Conservation (phyloP, 2,329 filamentous ascomycete genomes). For the Calonectria fujianensis region DNA sequence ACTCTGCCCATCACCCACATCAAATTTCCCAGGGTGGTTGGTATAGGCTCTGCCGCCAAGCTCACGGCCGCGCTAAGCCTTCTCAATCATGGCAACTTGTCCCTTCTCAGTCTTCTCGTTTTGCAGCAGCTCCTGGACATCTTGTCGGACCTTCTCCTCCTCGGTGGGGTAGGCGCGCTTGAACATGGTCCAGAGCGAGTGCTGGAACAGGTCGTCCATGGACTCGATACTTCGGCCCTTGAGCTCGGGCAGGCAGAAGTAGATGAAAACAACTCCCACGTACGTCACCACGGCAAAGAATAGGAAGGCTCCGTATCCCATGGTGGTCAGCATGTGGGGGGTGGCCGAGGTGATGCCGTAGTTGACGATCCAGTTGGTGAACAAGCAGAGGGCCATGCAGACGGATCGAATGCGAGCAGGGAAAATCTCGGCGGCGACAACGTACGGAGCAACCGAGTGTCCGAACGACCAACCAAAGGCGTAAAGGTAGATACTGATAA, state of each 20-base stretch:
- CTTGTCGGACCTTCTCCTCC: slow-evolving; percentile 38
- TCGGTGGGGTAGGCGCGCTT: slow-evolving; percentile 36
- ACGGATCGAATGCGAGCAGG: slow-evolving; percentile 49
- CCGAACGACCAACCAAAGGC: slow-evolving; percentile 49
- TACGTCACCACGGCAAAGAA: slow-evolving; percentile 44
- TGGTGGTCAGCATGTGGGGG: slow-evolving; percentile 47
- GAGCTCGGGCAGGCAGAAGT: slow-evolving; percentile 37
- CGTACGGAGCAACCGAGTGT: slow-evolving; percentile 47
- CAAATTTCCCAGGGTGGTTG: background rate
- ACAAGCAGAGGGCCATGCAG: slow-evolving; percentile 46
- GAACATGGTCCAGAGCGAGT: slow-evolving; percentile 38
- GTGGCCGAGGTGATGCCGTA: slow-evolving; percentile 45
- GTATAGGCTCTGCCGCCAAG: background rate
- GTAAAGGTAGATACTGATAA: slow-evolving; percentile 47
- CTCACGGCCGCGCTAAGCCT: background rate
- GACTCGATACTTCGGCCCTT: slow-evolving; percentile 37
- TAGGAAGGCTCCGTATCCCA: slow-evolving; percentile 45
- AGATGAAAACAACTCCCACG: slow-evolving; percentile 30
- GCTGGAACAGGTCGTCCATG: slow-evolving; percentile 38
- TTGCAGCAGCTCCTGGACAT: slow-evolving; percentile 26
- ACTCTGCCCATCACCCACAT: background rate
- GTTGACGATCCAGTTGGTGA: slow-evolving; percentile 48
- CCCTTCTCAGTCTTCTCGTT: slow-evolving; percentile 26
- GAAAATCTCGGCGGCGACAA: slow-evolving; percentile 50
- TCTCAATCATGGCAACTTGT: slow-evolving; percentile 20